These are phyloP conservation scores for Cercospora canescens DNA, from an alignment of 2,329 filamentous ascomycete species.

Conservation along the genomic window DNA sequence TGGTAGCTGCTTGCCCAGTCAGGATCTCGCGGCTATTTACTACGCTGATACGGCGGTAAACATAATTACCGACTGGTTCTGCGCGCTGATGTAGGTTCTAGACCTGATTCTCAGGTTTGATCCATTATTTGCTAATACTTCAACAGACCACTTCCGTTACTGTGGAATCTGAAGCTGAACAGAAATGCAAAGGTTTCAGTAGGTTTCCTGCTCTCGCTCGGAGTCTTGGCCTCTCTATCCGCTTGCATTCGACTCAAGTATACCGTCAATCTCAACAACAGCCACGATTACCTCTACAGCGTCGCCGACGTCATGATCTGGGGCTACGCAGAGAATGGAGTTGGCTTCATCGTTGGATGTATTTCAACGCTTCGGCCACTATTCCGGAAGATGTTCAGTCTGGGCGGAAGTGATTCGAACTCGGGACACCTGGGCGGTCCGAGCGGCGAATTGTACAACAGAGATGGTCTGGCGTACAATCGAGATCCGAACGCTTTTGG, in stretches of 20 bases:
- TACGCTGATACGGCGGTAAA: conserved; percentile 40
- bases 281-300: conserved; percentile 35
- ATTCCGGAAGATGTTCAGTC: conserved; percentile 30
- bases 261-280: conserved; percentile 37
- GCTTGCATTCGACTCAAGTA: conserved; percentile 39
- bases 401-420: conserved; percentile 20
- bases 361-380: conserved; percentile 38
- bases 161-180: conserved; percentile 47
- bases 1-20: conserved; percentile 31
- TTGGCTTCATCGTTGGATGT: conserved; percentile 39
- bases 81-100: conserved; percentile 33
- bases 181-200: conserved; percentile 42
- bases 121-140: neutral
- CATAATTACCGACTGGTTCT: conserved; percentile 41
- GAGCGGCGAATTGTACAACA: neutral
- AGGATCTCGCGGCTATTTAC: conserved; percentile 35
- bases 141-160: conserved; percentile 41
- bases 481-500: conserved; percentile 4
- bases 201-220: conserved; percentile 39
- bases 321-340: conserved; percentile 40
- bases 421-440: conserved; percentile 7
- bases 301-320: conserved; percentile 39
- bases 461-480: conserved; percentile 4
- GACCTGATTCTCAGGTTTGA: neutral
- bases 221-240: conserved; percentile 36